These are phyloP conservation scores for Saposhnikovia divaricata DNA, from an alignment of 129 eudicot genomes.

Conservation along the genomic window DNA sequence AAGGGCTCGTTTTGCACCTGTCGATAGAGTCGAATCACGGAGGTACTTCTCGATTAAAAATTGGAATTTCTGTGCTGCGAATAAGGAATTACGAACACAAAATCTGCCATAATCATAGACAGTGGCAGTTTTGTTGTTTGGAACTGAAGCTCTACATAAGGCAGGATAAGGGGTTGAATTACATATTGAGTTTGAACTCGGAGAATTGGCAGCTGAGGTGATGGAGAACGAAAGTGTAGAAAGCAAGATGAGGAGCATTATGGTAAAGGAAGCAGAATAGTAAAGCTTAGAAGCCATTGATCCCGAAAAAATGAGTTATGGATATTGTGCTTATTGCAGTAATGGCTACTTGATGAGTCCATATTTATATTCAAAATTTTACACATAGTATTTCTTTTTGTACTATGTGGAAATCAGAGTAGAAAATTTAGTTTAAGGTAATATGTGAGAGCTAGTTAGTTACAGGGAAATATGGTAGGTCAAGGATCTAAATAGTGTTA, in stretches of 20 bases:
- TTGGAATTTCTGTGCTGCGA: constrained; percentile 25
- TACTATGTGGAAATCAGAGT: background rate
- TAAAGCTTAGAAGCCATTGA: background rate
- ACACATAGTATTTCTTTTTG: background rate
- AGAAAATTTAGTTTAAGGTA: background rate
- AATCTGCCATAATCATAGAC: constrained; percentile 30
- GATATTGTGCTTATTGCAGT: background rate
- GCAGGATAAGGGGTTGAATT: constrained; percentile 8
- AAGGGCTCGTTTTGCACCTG: constrained; percentile 36
- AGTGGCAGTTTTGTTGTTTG: constrained; percentile 16
- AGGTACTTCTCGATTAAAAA: constrained; percentile 29
- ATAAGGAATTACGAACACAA: constrained; percentile 32
- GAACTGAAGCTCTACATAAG: background rate
- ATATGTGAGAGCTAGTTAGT: background rate
- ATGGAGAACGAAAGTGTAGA: background rate
- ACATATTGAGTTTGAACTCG: background rate
- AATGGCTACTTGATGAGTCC: background rate
- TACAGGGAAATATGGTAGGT: background rate
- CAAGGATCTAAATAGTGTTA: background rate
- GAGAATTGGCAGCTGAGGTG: background rate
- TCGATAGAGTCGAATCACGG: constrained; percentile 16
- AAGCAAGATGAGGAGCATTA: background rate
- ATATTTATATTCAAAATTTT: background rate
- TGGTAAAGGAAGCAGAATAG: background rate
- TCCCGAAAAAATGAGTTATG: background rate